Evolutionary conservation across 768 basidiomycete genomes (phyloP), one percentile per base, ranked within the genome.

Genomic region (Pleurotus sapidus): DNA sequence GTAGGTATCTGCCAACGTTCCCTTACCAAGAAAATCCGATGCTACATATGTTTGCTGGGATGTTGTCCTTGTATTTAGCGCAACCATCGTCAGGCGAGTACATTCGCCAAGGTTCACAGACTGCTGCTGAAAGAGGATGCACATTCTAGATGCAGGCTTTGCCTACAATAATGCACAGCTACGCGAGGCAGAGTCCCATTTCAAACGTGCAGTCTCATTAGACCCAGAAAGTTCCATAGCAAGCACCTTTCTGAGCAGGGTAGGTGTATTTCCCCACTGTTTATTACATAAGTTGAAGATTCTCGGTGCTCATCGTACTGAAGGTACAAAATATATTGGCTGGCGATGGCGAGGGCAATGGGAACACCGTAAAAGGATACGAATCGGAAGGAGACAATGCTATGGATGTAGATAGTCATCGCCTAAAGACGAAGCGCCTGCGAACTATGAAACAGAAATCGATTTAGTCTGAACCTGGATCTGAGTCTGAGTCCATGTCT

Each of bases 11-110:
- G 4, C 91, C 93, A 1, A 89, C 91, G 2, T 88, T 90, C 67
- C 95, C 95, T 2, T 96, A 87, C 73, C 87, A 87, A 65, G 89
- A 93, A 62, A 91, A 92, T 61, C 80, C 88, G 1, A 72, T 85
- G 5, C 75, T 96, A 25, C 91, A 96, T 64, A 76, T 85, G 14
- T 95, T 95, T 60, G 93, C 94, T 2, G 94, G 91, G 1, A 71
- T 95, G 53, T 72, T 91, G 11, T 82, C 79, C 24, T 72, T 94
- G 20, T 83, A 88, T 63, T 70, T 84, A n/a, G 79, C 83, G 9
- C 84, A 84, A 60, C 70, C 69, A 1, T 46, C 60, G 9, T 23
- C 25, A 34, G 30, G 30, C 11, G 9, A 34, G 30, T 11, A 34
- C 9, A 34, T 34, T 34, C 30, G 11, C 30, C 30, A 11, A 11